phyloP scores from a whole-genome alignment of 371 early-diverging fungal genomes.

The Mucor plumbeus region DNA sequence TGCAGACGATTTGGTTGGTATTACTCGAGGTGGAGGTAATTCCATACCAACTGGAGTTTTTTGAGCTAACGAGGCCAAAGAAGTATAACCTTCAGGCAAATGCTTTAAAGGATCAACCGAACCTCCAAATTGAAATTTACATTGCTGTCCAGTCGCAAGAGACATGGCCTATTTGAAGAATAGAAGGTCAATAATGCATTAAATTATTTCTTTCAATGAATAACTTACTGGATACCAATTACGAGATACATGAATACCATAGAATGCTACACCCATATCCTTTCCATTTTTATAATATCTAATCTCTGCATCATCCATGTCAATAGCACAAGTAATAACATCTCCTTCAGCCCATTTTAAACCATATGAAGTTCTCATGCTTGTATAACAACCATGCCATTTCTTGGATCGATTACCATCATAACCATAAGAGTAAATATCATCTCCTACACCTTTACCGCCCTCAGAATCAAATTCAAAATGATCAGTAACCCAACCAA shows the following conservation, averaged over 20 bases:
- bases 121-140: slow-evolving; percentile 48
- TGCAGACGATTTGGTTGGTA: background rate
- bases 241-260: slow-evolving; percentile 36
- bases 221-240: slow-evolving; percentile 63
- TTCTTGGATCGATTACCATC: slow-evolving; percentile 71
- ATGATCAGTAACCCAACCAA: slow-evolving; percentile 70
- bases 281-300: slow-evolving; percentile 66
- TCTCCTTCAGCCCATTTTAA: slow-evolving; percentile 65
- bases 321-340: slow-evolving; percentile 65
- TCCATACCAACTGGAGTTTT: slow-evolving; percentile 16
- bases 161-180: slow-evolving; percentile 35
- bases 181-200: background rate
- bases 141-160: slow-evolving; percentile 49
- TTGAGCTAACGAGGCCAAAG: slow-evolving; percentile 27
- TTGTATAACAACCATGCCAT: slow-evolving; percentile 66
- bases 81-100: slow-evolving; percentile 36
- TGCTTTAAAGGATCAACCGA: slow-evolving; percentile 39
- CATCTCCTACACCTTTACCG: slow-evolving; percentile 79
- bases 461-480: slow-evolving; percentile 68
- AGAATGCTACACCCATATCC: slow-evolving; percentile 73
- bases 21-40: slow-evolving; percentile 30
- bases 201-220: background rate
- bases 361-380: slow-evolving; percentile 56
- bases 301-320: slow-evolving; percentile 61
- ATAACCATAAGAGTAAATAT: slow-evolving; percentile 69